Percentiles rank a stretch among this genome's conserved stretches.
phyloP scores from a whole-genome alignment of 352 stramenopile genomes.

The Salisapilia sapeloensis region DNA sequence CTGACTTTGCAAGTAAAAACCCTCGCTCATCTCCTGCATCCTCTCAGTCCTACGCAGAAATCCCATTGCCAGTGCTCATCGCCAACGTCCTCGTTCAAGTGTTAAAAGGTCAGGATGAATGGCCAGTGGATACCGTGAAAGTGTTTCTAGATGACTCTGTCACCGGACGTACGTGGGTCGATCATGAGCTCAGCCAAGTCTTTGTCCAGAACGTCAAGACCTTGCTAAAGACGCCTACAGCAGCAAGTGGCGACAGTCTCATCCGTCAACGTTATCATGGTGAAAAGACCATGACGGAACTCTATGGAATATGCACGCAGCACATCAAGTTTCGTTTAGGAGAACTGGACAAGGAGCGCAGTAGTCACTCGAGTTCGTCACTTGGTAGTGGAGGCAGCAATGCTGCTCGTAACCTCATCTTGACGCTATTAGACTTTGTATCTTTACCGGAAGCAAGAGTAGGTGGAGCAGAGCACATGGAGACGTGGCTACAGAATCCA shows the following conservation, averaged over 20 bases:
- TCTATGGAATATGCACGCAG: conserved; percentile 48
- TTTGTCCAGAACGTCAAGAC: conserved; percentile 76
- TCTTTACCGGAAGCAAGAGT: conserved; percentile 35
- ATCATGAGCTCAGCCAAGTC: conserved; percentile 56
- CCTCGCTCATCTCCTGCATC: conserved; percentile 4
- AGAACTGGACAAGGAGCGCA: conserved; percentile 49
- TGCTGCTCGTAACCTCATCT: conserved; percentile 51
- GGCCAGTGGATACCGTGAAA: conserved; percentile 71
- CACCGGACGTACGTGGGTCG: conserved; percentile 63
- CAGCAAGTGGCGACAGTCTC: conserved; percentile 3
- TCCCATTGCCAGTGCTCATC: conserved; percentile 53
- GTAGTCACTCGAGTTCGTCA: conserved; percentile 5
- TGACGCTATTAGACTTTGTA: conserved; percentile 51
- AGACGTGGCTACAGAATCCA: conserved; percentile 62
- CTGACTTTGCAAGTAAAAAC: conserved; percentile 9
- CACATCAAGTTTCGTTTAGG: conserved; percentile 38
- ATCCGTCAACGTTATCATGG: conserved; percentile 29
- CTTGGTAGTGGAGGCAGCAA: conserved; percentile 18
- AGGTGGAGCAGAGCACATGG: conserved; percentile 59
- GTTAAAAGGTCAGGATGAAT: conserved; percentile 20
- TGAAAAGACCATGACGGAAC: conserved; percentile 16
- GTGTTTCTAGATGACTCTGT: conserved; percentile 78
- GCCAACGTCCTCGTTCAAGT: conserved; percentile 41
- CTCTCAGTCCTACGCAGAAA: conserved; percentile 19
- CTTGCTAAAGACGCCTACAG: conserved; percentile 13